Evolutionary conservation across 768 basidiomycete genomes (phyloP), one percentile per base, ranked within the genome.

Genomic region (Russula emetica): DNA sequence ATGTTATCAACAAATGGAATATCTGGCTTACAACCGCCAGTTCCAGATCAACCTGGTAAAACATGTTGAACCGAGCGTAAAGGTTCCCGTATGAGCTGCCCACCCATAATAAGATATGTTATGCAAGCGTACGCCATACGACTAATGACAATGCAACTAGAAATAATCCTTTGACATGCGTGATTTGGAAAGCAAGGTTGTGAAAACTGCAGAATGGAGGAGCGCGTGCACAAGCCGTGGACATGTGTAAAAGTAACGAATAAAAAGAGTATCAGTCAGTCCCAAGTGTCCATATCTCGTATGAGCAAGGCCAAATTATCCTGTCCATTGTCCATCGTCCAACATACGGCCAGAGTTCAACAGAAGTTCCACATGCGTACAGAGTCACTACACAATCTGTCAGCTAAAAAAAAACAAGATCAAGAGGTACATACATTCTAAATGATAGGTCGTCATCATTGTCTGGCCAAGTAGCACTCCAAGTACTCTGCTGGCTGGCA

Each of bases 401-500:
- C 42, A 58, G 40, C 47, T 16, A 40, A 7, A n/a, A 26, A 38
- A 24, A 3, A 40, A 16, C 10, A 9, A 18, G 16, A 45, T 30
- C 54, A 20, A 45, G 30, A 30, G 38, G 49, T 5, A 72, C 75
- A 61, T 69, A 88, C 85, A 94, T 81, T 49, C 87, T 80, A 76
- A 94, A 82, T 2, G 87, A 85, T 34, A 87, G 79, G 55, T 83
- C 79, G 62, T 83, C 79, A 11, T 83, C 78, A 55, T 78, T 80
- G 7, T 78, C 72, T 3, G 89, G 85, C 92, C 92, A 94, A 10
- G 87, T 88, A 57, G 82, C 78, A 67, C 80, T 82, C 92, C 92
- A 94, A 56, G 80, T 78, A 42, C 76, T 75, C 74, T 88, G 81
- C 4, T 78, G 82, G 9, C 72, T 62, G 20, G 85, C 83, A 72